Conservation (phyloP, 1,284 basidiomycete genomes). For the Boletus calvinii region DNA sequence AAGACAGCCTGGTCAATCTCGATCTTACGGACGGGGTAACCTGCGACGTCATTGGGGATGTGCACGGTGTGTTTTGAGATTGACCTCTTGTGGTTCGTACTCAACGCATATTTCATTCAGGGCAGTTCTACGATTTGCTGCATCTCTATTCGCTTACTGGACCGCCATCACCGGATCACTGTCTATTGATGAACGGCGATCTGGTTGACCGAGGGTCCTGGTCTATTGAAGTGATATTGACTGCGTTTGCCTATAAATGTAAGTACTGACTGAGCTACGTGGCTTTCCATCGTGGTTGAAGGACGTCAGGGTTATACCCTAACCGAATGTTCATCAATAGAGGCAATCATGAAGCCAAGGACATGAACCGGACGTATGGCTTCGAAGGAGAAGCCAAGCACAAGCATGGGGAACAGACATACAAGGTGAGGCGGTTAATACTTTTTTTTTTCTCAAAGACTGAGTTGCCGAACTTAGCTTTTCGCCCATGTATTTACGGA, state of each 20-base stretch:
- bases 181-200: constrained; percentile 92
- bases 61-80: constrained; percentile 60
- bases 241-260: constrained; percentile 97
- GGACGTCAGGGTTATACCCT: constrained; percentile 77
- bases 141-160: constrained; percentile 89
- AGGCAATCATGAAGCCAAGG: constrained; percentile 96
- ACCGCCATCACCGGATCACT: constrained; percentile 77
- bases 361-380: constrained; percentile 87
- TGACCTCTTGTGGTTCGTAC: not conserved
- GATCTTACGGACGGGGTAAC: constrained; percentile 77
- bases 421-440: constrained; percentile 54
- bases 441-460: constrained; percentile 3
- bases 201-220: constrained; percentile 97
- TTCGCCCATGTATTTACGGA: constrained; percentile 92
- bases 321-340: constrained; percentile 87
- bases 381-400: constrained; percentile 97
- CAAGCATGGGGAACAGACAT: constrained; percentile 91
- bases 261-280: constrained; percentile 25
- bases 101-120: constrained; percentile 39
- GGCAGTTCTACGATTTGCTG: constrained; percentile 93
- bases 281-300: constrained; percentile 15
- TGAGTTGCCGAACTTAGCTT: constrained; percentile 50
- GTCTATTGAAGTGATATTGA: constrained; percentile 95
- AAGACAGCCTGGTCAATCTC: constrained; percentile 83
- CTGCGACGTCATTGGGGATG: constrained; percentile 91